These are phyloP conservation scores for Durotheca rogersii DNA, from an alignment of 495 filamentous ascomycete genomes.

Conservation along the genomic window DNA sequence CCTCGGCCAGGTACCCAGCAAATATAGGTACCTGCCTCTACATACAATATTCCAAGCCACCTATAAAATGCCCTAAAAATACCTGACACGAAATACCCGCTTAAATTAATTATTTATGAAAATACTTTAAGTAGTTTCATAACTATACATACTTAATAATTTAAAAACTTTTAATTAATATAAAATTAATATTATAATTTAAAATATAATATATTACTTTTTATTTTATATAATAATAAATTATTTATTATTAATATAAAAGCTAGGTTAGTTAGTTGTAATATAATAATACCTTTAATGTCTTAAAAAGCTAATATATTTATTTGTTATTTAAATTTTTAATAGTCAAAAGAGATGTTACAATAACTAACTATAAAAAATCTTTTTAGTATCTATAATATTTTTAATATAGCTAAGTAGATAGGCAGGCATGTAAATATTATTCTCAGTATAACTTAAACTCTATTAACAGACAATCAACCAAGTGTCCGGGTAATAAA, in stretches of 20 bases:
- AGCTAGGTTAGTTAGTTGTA: background rate
- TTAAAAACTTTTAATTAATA: background rate
- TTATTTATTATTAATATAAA: background rate
- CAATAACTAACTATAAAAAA: background rate
- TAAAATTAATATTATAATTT: background rate
- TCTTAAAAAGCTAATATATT: background rate
- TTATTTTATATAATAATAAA: background rate
- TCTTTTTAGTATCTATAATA: background rate
- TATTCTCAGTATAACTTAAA: constrained; percentile 7
- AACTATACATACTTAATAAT: background rate
- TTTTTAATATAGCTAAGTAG: constrained; percentile 2
- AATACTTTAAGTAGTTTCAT: background rate
- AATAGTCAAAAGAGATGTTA: background rate
- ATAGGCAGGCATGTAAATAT: background rate
- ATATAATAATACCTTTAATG: background rate
- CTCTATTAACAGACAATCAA: no score
- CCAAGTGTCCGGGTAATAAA: no score
- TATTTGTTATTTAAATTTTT: background rate
- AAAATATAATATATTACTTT: background rate
- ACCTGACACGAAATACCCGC: no score
- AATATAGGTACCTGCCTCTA: no score
- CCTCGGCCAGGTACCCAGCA: no score
- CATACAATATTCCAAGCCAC: no score
- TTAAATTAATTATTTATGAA: background rate
- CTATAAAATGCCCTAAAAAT: no score